Evolutionary conservation across 139 green algal genomes (phyloP), one percentile per base, ranked within the genome.

Genomic region (Chlorella sorokiniana): DNA sequence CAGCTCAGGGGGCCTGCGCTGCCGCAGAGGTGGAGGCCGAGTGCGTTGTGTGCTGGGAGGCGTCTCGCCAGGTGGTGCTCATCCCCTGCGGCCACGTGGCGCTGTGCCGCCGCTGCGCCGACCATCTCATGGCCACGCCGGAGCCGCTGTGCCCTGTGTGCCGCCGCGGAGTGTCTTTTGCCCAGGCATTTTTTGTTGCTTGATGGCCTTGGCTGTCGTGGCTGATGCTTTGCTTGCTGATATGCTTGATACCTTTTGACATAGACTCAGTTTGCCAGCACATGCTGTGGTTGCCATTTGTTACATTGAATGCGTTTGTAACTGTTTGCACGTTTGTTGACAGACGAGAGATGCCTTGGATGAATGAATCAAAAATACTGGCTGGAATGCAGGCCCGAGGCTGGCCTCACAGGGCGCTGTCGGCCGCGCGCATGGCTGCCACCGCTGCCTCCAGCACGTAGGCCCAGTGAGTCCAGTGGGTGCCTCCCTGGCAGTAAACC

Each of bases 391-490:
- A 27, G 62, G 3, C 31, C 27, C 16, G 48, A 16, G 48, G 16
- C 11, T 59, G 48, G n/a, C 65, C 51, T 72, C 16, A 48, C 37
- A n/a, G 54, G n/a, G 6, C 37, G 31, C 37, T 18, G 52, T 67
- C 70, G 0, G 73, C 74, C 44, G 69, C 25, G 51, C 81, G 48
- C 84, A 91, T 64, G n/a, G 85, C 87, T 9, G 63, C 45, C 33
- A 91, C 56, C 8, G 82, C 85, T 6, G n/a, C 42, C 59, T 90
- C 85, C 59, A 92, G 70, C 35, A 75, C 81, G 7, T 86, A 51
- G 1, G 86, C 87, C 96, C 96, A 99, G 74, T 98, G 94, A 0
- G 92, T 97, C 96, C 93, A 97, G 78, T 98, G 95, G 1, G 92
- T 96, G 18, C 95, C 96, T 4, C 94, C 93, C 84, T 79, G 94